A percentile compares a stretch with the other conserved stretches of the same genome.
Conservation (phyloP, 208 protist species). For the Histomonas meleagridis region DNA sequence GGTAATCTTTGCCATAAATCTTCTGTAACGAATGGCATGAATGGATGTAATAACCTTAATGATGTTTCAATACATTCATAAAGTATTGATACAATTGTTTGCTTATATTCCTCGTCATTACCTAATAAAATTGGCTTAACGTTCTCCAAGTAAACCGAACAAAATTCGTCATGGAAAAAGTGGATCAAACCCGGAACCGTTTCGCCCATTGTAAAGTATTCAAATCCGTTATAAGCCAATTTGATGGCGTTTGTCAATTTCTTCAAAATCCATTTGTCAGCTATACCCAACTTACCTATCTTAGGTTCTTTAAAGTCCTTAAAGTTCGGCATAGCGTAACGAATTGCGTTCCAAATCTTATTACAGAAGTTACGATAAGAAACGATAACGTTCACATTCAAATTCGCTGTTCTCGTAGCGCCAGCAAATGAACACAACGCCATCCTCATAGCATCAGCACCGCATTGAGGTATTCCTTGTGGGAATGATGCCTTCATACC, state of each 20-base stretch:
- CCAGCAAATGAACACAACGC: slow-evolving; percentile 80
- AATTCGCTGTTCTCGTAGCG: slow-evolving; percentile 67
- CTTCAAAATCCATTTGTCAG: slow-evolving; percentile 80
- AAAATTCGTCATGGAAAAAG: slow-evolving; percentile 93
- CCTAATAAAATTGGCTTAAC: slow-evolving; percentile 39
- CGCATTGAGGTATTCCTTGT: slow-evolving; percentile 71
- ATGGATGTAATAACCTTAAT: slow-evolving; percentile 87
- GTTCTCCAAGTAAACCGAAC: slow-evolving; percentile 75
- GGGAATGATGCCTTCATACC: slow-evolving; percentile 36
- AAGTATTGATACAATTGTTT: background rate
- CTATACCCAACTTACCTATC: background rate
- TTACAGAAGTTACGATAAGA: slow-evolving; percentile 94
- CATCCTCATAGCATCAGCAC: slow-evolving; percentile 94
- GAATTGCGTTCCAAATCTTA: slow-evolving; percentile 77
- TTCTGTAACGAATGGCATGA: slow-evolving; percentile 99
- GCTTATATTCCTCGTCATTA: slow-evolving; percentile 14
- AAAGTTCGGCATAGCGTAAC: slow-evolving; percentile 40
- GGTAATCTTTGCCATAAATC: slow-evolving; percentile 89
- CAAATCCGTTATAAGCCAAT: slow-evolving; percentile 54
- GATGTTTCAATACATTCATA: slow-evolving; percentile 37
- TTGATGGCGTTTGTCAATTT: slow-evolving; percentile 66
- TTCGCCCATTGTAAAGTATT: slow-evolving; percentile 64
- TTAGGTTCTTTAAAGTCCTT: background rate
- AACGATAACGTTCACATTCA: slow-evolving; percentile 88
- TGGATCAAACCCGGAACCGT: slow-evolving; percentile 72